phyloP scores from a whole-genome alignment of 2,329 filamentous ascomycete species.

The Fusarium sp. region DNA sequence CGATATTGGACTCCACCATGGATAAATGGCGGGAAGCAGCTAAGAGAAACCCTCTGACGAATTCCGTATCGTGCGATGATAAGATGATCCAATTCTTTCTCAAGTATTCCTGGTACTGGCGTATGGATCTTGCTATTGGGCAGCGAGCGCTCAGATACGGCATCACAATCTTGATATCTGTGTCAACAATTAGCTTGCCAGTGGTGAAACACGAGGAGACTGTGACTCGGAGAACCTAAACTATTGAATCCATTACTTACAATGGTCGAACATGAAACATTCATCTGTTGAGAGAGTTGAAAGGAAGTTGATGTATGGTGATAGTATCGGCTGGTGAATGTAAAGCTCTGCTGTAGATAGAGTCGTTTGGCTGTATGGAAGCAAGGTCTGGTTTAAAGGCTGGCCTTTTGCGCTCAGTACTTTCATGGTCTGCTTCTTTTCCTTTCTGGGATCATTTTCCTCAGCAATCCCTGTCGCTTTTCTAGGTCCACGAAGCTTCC shows the following conservation, averaged over 20 bases:
- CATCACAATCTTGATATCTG: background rate
- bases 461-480: background rate
- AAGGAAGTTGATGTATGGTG: background rate
- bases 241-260: fast-evolving
- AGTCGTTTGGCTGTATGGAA: background rate
- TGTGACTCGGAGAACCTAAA: fast-evolving
- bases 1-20: background rate
- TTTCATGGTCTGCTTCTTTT: background rate
- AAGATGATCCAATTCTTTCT: background rate
- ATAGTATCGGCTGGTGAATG: background rate
- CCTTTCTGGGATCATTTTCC: too few species aligned
- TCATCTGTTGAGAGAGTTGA: background rate
- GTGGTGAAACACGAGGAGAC: fast-evolving
- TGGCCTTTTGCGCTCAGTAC: fast-evolving
- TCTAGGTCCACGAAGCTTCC: background rate
- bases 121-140: background rate
- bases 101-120: background rate
- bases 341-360: too few species aligned
- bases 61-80: background rate
- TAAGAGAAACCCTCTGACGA: background rate
- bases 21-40: background rate
- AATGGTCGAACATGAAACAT: background rate
- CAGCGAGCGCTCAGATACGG: background rate
- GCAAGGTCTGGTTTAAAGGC: fast-evolving
- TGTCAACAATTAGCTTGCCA: background rate